Percentiles rank a stretch among this genome's conserved stretches.
Conservation (phyloP, 441 rosid genomes). For the Croton setiger region DNA sequence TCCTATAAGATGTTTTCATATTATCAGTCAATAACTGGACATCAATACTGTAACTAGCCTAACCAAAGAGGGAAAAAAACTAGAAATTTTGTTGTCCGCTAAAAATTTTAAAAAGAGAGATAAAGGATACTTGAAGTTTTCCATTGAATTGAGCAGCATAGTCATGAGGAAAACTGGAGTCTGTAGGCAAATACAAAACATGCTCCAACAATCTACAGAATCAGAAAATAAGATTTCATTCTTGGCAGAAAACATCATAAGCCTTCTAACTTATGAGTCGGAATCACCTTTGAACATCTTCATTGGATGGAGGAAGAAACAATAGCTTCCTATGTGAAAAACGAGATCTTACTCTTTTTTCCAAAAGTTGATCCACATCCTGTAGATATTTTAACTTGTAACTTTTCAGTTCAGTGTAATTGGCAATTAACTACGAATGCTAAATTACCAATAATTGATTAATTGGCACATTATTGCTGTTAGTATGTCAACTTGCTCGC, state of each 20-base stretch:
- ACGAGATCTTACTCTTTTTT: slow-evolving; percentile 94
- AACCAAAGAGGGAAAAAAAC: not conserved
- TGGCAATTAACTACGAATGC: slow-evolving; percentile 4
- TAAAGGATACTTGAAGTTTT: slow-evolving; percentile 68
- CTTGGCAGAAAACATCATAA: slow-evolving; percentile 22
- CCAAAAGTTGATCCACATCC: slow-evolving; percentile 98
- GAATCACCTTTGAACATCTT: slow-evolving; percentile 62
- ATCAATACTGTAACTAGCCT: not conserved
- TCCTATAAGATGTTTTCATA: not conserved
- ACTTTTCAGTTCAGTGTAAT: slow-evolving; percentile 18
- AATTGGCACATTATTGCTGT: too few species aligned
- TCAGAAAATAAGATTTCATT: slow-evolving; percentile 14
- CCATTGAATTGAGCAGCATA: slow-evolving; percentile 64
- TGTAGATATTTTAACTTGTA: slow-evolving; percentile 31
- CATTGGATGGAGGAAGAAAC: slow-evolving; percentile 78
- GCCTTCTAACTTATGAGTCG: not conserved
- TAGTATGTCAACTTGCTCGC: too few species aligned
- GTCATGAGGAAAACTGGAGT: slow-evolving; percentile 59
- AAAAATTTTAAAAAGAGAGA: not conserved
- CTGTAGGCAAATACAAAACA: slow-evolving; percentile 65
- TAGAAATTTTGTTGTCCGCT: not conserved
- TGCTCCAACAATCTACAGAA: slow-evolving; percentile 73
- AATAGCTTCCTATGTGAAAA: slow-evolving; percentile 82
- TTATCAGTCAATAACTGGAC: not conserved
- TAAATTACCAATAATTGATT: too few species aligned